These are phyloP conservation scores for Geotrichum candidum DNA, from an alignment of 1,139 yeast species.

Conservation along the genomic window DNA sequence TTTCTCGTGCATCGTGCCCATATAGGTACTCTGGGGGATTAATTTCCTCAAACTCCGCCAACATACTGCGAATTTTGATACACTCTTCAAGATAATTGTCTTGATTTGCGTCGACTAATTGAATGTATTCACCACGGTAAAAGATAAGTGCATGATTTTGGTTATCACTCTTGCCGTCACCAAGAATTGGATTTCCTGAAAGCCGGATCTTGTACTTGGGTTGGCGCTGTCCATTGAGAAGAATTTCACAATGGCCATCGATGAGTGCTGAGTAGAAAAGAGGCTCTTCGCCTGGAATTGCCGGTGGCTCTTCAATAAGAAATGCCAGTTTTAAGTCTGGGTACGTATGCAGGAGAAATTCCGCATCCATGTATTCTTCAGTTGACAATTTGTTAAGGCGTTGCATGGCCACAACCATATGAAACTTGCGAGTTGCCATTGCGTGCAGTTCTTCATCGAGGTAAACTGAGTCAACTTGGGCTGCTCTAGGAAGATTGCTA, in stretches of 20 bases:
- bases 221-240: conserved; percentile 40
- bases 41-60: conserved; percentile 73
- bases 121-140: conserved; percentile 81
- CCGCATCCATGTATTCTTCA: conserved; percentile 52
- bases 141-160: conserved; percentile 75
- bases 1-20: conserved; percentile 24
- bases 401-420: conserved; percentile 68
- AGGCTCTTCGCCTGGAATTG: conserved; percentile 32
- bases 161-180: conserved; percentile 87
- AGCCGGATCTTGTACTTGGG: conserved; percentile 53
- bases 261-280: conserved; percentile 57
- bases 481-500: conserved; percentile 37
- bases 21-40: conserved; percentile 31
- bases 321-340: conserved; percentile 59
- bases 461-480: conserved; percentile 32
- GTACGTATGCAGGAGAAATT: conserved; percentile 51
- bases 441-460: conserved; percentile 41
- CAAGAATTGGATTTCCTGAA: conserved; percentile 82
- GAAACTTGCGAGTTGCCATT: conserved; percentile 59
- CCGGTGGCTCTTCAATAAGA: conserved; percentile 46
- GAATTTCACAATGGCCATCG: conserved; percentile 45
- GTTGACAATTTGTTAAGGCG: conserved; percentile 46
- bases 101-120: conserved; percentile 83
- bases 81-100: conserved; percentile 86
- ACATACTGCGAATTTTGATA: conserved; percentile 66